A percentile compares a stretch with the other conserved stretches of the same genome.
Conservation (phyloP, 2,329 filamentous ascomycete species). For the Talaromyces sp. region DNA sequence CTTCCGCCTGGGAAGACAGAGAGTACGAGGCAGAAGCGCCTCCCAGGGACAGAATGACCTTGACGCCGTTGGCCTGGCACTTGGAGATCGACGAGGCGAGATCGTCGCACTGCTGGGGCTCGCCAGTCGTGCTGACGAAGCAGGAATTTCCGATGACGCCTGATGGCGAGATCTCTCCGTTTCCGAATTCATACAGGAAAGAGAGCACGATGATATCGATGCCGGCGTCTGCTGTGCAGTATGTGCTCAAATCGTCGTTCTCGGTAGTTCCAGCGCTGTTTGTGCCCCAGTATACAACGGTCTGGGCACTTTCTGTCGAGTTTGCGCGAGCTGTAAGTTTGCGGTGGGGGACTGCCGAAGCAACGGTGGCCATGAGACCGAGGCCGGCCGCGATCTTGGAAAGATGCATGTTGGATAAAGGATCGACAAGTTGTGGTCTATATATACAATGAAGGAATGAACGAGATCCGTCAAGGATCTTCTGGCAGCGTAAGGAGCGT, state of each 20-base stretch:
- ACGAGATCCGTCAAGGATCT: background rate
- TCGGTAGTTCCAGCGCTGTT: background rate
- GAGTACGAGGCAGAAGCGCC: slow-evolving; percentile 35
- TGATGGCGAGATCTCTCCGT: slow-evolving; percentile 33
- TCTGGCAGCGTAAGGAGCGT: background rate
- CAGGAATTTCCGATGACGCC: slow-evolving; percentile 25
- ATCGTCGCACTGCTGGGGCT: slow-evolving; percentile 26
- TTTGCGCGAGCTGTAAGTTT: background rate
- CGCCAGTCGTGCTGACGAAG: slow-evolving; percentile 2
- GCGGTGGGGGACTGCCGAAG: background rate
- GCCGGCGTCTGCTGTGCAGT: slow-evolving; percentile 33
- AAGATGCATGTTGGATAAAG: background rate
- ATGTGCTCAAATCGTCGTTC: slow-evolving; percentile 13
- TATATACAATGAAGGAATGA: background rate
- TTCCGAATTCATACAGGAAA: slow-evolving; percentile 37
- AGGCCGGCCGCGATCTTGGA: background rate
- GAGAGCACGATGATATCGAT: slow-evolving; percentile 41
- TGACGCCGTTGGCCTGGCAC: slow-evolving; percentile 40
- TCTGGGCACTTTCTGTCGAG: background rate
- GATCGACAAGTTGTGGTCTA: background rate
- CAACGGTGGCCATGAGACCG: background rate
- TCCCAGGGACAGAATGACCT: slow-evolving; percentile 42
- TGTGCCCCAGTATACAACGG: slow-evolving; percentile 6
- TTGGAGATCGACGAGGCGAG: slow-evolving; percentile 36
- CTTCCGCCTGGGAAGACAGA: slow-evolving; percentile 30